These are phyloP conservation scores for Colletotrichum sp. DNA, from an alignment of 2,329 filamentous ascomycete genomes.

Conservation along the genomic window DNA sequence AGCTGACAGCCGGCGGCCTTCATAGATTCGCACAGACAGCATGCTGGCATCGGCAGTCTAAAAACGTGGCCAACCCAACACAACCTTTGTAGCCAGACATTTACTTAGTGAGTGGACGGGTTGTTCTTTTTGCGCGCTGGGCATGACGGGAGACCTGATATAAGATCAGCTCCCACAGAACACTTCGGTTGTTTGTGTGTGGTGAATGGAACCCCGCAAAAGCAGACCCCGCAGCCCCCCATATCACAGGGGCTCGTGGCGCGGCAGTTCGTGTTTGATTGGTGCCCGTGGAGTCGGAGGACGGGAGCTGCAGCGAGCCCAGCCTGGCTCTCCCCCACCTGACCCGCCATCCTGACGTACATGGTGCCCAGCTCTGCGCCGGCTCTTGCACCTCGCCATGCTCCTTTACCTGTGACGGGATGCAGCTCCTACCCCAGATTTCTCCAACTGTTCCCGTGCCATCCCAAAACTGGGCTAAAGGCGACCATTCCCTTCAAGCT, in stretches of 20 bases:
- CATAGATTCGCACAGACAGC: not conserved
- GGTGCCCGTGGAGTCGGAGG: not conserved
- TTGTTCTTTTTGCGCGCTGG: not conserved
- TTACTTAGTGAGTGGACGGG: not conserved
- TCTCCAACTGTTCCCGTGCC: constrained; percentile 12
- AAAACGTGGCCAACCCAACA: not conserved
- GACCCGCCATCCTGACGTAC: constrained; percentile 13
- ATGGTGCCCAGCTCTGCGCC: not conserved
- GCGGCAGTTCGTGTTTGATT: constrained; percentile 15
- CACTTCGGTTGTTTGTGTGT: not conserved
- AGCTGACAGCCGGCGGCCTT: not conserved
- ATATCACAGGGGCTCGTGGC: not conserved
- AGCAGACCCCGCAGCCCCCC: not conserved
- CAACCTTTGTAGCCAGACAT: not conserved
- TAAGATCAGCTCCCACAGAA: not conserved
- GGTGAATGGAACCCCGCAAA: constrained; percentile 2
- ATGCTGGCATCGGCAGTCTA: not conserved
- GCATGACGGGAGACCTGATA: not conserved
- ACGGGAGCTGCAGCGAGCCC: not conserved
- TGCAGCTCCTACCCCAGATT: constrained; percentile 13
- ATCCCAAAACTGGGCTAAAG: not conserved
- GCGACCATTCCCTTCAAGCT: not conserved
- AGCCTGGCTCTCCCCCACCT: constrained; percentile 5
- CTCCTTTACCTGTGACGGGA: constrained; percentile 2
- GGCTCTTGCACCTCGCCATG: not conserved